A percentile compares a stretch with the other conserved stretches of the same genome.
phyloP scores from a whole-genome alignment of 495 filamentous ascomycete species.

The Lophiotrema nucula region DNA sequence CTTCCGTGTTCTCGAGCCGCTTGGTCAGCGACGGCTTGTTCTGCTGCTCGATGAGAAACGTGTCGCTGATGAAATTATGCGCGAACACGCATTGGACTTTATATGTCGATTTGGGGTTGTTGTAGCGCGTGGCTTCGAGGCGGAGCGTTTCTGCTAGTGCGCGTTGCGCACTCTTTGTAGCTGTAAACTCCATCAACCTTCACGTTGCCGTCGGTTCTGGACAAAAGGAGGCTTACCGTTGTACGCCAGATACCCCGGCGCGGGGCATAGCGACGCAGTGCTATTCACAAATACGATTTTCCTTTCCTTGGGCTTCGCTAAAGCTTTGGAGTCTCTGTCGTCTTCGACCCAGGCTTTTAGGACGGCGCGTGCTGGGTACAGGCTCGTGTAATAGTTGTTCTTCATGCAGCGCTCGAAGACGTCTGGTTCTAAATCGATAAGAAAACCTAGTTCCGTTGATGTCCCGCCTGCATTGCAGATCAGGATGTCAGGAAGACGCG shows the following conservation, averaged over 20 bases:
- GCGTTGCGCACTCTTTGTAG: conserved; percentile 35
- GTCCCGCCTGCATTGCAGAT: conserved; percentile 30
- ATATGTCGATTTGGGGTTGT: conserved; percentile 3
- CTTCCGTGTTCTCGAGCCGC: conserved; percentile 37
- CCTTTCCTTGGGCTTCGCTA: background rate
- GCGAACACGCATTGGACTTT: conserved; percentile 41
- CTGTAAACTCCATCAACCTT: conserved; percentile 28
- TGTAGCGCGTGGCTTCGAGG: conserved; percentile 40
- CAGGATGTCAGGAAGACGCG: conserved; percentile 18
- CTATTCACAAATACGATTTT: conserved; percentile 30
- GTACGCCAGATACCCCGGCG: conserved; percentile 44
- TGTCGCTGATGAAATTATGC: conserved; percentile 28
- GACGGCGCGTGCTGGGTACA: conserved; percentile 18
- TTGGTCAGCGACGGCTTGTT: conserved; percentile 43
- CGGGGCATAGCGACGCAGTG: conserved; percentile 12
- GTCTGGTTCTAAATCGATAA: conserved; percentile 1
- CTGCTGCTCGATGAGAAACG: conserved; percentile 40
- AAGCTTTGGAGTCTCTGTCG: background rate
- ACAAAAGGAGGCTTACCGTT: conserved; percentile 19
- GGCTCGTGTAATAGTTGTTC: conserved; percentile 31
- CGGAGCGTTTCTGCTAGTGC: conserved; percentile 46
- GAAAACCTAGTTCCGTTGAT: conserved; percentile 10
- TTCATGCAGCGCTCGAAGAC: conserved; percentile 14
- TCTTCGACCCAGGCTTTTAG: conserved; percentile 26
- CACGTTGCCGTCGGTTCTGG: conserved; percentile 10